phyloP scores from a whole-genome alignment of 129 eudicot species.

The Flaveria brownii region DNA sequence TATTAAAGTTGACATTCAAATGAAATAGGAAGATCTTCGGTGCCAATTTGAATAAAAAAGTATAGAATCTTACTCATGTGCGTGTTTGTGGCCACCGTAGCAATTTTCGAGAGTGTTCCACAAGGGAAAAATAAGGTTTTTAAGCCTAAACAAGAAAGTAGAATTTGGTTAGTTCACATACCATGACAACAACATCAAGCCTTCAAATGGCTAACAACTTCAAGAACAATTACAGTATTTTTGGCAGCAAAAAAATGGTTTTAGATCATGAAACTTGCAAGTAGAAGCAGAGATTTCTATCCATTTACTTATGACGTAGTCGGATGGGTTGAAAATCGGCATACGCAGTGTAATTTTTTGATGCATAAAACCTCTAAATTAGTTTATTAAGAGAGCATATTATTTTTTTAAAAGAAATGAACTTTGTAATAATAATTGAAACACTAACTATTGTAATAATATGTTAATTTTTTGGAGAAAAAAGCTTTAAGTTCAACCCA shows the following conservation, averaged over 20 bases:
- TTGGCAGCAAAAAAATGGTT: neutral
- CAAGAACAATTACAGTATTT: neutral
- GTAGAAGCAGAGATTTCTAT: neutral
- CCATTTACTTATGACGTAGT: neutral
- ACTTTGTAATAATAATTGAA: neutral
- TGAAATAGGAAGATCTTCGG: constrained; percentile 5
- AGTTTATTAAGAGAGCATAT: no score
- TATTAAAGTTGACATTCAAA: constrained; percentile 8
- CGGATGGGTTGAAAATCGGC: neutral
- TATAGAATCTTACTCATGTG: constrained; percentile 60
- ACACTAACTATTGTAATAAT: neutral
- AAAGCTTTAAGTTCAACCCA: neutral
- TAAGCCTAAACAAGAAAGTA: constrained; percentile 57
- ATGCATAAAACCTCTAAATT: neutral
- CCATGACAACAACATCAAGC: neutral
- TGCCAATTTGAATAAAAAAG: constrained; percentile 7
- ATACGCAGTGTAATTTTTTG: neutral
- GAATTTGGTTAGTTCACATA: constrained; percentile 23
- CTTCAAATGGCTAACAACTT: neutral
- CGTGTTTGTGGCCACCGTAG: constrained; percentile 70
- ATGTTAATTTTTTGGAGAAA: neutral
- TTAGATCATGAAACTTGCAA: neutral
- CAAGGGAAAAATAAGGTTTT: constrained; percentile 89
- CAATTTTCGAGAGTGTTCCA: constrained; percentile 83
- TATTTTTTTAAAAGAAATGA: no score